Percentiles rank a stretch among this genome's conserved stretches.
Evolutionary conservation across 169 alveolate species (phyloP).

Genomic region (Amoebophrya sp.): DNA sequence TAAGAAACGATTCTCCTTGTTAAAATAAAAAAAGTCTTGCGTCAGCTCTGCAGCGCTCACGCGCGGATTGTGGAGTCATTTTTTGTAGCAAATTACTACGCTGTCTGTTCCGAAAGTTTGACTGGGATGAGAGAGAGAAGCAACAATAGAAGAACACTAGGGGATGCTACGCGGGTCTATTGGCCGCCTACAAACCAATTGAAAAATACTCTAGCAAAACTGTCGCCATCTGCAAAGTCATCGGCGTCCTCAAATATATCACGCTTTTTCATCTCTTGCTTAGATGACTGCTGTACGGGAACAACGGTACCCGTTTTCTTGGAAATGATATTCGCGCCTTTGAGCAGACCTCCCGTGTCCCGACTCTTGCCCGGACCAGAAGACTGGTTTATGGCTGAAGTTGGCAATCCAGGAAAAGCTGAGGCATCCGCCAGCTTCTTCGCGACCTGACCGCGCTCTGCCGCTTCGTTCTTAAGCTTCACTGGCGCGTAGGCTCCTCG

Average conservation of each 20-base stretch:
- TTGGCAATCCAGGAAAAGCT: neutral
- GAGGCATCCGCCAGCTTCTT: neutral
- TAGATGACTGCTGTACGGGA: neutral
- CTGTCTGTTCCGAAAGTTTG: no score
- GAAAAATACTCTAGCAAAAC: neutral
- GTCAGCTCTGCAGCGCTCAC: no score
- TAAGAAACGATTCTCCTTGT: no score
- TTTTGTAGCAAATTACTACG: no score
- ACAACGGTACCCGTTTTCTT: neutral
- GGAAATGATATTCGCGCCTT: neutral
- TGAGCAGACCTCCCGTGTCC: neutral
- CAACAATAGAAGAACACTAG: no score
- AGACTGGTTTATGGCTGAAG: neutral
- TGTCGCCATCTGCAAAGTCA: neutral
- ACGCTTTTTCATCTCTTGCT: neutral
- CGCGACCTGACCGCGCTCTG: neutral
- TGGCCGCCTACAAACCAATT: neutral
- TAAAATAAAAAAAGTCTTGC: no score
- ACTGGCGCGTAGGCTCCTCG: neutral
- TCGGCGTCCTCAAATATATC: neutral
- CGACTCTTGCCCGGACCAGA: neutral
- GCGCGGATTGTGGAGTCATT: no score
- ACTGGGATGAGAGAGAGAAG: no score
- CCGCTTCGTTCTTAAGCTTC: neutral
- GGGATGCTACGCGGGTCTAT: no score